Evolutionary conservation across 169 alveolate species (phyloP), one percentile per base, ranked within the genome.

Genomic region (Plasmodium knowlesi): DNA sequence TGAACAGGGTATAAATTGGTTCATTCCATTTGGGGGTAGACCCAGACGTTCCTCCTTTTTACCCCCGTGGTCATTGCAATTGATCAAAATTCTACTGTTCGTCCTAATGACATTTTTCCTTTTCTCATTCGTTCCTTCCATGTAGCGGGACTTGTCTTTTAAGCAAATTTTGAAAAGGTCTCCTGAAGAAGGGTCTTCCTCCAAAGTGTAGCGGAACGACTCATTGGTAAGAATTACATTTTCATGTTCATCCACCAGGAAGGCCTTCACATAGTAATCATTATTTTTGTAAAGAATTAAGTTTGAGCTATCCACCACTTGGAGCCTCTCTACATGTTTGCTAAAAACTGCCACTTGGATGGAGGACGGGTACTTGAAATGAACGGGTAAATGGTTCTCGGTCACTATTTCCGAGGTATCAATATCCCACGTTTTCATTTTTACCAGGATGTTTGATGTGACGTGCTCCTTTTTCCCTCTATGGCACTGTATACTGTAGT

Each of bases 281-380:
- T 54, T 28, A 70, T 88, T 79, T 39, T 88, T 88, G 73, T 78
- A 88, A 39, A 88, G 73, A 19, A 25, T 39, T 8, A 88, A 16
- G 16, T 28, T 74, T 3, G 76, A n/a, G 12, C 50, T 83, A 57
- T 79, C 30, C 46, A 88, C 50, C 25, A 80, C 37, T 39, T 88
- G 54, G 30, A 88, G 72, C 32, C 53, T 57, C 9, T 46, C 34
- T 2, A 88, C 72, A 12, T 76, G 9, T 43, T 30, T 88, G 53
- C 82, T 86, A 79, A 88, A 88, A 37, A 88, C 37, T 6, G 88
- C 19, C 25, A 88, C 25, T 57, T 88, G 88, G 22, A 88, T 88
- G 34, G 94, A 88, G n/a, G 88, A 79, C 2, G 94, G 94, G 34
- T 88, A 88, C 57, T 79, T 88, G 50, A 76, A 57, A 79, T 88